Percentiles rank a stretch among this genome's conserved stretches.
These are phyloP conservation scores for Myriosclerotinia scirpicola DNA, from an alignment of 2,329 filamentous ascomycete genomes.

Conservation along the genomic window DNA sequence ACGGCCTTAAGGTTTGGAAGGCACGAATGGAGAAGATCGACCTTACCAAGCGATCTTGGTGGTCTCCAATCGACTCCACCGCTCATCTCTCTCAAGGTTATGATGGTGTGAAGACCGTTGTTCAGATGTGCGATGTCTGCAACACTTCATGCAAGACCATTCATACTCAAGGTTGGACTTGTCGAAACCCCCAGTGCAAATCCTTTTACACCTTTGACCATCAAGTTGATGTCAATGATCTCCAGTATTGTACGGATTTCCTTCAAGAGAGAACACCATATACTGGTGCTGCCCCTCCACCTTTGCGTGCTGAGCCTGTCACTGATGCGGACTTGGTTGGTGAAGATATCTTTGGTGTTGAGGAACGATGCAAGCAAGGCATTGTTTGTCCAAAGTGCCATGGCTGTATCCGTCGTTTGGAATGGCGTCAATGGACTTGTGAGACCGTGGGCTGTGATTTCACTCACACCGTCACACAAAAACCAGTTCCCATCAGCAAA, in stretches of 20 bases:
- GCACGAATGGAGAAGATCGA: slow-evolving; percentile 67
- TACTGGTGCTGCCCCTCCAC: slow-evolving; percentile 38
- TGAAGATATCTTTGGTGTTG: slow-evolving; percentile 46
- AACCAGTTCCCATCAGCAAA: slow-evolving; percentile 23
- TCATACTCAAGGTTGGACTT: slow-evolving; percentile 56
- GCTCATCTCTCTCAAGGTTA: slow-evolving; percentile 10
- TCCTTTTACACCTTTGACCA: slow-evolving; percentile 49
- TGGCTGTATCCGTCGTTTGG: slow-evolving; percentile 56
- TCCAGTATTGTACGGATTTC: slow-evolving; percentile 58
- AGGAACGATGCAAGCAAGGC: slow-evolving; percentile 56
- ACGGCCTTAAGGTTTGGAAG: slow-evolving; percentile 46
- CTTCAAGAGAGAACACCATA: slow-evolving; percentile 53
- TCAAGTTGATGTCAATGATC: slow-evolving; percentile 33
- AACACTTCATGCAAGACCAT: slow-evolving; percentile 42
- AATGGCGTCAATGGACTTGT: slow-evolving; percentile 65
- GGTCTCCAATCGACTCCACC: slow-evolving; percentile 44
- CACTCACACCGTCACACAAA: slow-evolving; percentile 35
- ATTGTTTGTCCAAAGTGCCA: slow-evolving; percentile 66
- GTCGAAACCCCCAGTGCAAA: slow-evolving; percentile 52
- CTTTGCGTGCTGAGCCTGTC: slow-evolving; percentile 45
- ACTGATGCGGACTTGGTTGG: slow-evolving; percentile 41
- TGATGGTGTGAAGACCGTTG: slow-evolving; percentile 29
- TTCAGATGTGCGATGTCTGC: slow-evolving; percentile 46
- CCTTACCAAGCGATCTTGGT: slow-evolving; percentile 55
- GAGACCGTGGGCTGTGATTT: slow-evolving; percentile 53